Percentiles rank a stretch among this genome's conserved stretches.
These are phyloP conservation scores for Penicillium sp. DNA, from an alignment of 2,329 filamentous ascomycete species.

Conservation along the genomic window DNA sequence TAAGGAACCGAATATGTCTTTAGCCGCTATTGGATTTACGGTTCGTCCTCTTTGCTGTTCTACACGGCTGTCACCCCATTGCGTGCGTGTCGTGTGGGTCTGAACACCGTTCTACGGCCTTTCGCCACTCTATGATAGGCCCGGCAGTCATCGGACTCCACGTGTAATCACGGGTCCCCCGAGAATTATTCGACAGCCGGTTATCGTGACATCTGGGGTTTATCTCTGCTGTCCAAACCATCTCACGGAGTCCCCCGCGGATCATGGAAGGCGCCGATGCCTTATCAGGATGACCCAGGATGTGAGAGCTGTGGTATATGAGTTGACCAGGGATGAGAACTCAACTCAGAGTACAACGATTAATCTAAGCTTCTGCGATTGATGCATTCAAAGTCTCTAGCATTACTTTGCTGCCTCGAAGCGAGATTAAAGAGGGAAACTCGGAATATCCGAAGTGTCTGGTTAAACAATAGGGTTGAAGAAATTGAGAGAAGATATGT, in stretches of 20 bases:
- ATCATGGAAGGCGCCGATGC: slow-evolving; percentile 17
- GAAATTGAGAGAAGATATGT: too few species aligned
- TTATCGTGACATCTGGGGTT: slow-evolving; percentile 16
- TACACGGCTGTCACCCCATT: too few species aligned
- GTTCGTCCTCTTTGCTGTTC: neutral
- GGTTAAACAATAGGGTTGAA: too few species aligned
- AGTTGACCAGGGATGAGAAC: neutral
- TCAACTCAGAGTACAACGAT: neutral
- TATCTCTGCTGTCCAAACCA: slow-evolving; percentile 6
- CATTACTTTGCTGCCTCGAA: neutral
- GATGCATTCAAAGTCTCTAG: neutral
- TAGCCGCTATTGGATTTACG: neutral
- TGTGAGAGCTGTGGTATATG: neutral
- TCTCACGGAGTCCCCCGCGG: slow-evolving; percentile 14
- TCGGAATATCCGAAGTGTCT: too few species aligned
- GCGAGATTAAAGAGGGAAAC: too few species aligned
- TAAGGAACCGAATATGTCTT: neutral
- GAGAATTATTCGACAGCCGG: slow-evolving; percentile 2
- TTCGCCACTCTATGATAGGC: neutral
- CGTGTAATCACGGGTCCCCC: neutral
- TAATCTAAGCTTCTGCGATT: neutral
- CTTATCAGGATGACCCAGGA: slow-evolving; percentile 4
- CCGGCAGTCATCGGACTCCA: neutral
- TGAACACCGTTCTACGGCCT: neutral
- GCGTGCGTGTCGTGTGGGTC: neutral